phyloP scores from a whole-genome alignment of 805 yeast species.

The Candida silvicultrix region DNA sequence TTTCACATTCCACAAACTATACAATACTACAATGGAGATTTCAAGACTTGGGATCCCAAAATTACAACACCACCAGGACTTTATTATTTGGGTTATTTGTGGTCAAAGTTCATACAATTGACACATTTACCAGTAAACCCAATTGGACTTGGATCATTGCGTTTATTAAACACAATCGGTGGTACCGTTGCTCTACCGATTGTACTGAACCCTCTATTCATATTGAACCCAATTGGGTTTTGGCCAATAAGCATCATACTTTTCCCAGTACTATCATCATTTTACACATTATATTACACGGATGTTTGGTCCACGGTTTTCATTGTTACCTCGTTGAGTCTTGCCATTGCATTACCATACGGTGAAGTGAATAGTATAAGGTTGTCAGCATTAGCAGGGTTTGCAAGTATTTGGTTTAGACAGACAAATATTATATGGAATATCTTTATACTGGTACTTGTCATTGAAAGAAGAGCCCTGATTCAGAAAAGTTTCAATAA shows the following conservation, averaged over 20 bases:
- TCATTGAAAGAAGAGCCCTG: constrained; percentile 45
- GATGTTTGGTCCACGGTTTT: constrained; percentile 88
- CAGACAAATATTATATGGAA: constrained; percentile 93
- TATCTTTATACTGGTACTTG: constrained; percentile 47
- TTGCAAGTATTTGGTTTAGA: constrained; percentile 65
- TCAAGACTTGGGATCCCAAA: constrained; percentile 73
- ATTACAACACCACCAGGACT: constrained; percentile 97
- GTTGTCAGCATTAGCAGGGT: constrained; percentile 50
- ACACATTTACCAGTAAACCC: constrained; percentile 21
- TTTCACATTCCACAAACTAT: constrained; percentile 83
- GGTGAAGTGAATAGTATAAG: constrained; percentile 29
- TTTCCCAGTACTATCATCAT: constrained; percentile 69
- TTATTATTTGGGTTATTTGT: constrained; percentile 43
- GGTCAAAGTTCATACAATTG: constrained; percentile 20
- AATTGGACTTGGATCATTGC: constrained; percentile 33
- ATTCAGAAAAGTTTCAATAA: constrained; percentile 34
- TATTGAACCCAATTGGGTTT: constrained; percentile 35
- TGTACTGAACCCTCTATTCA: constrained; percentile 31
- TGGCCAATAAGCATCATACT: constrained; percentile 39
- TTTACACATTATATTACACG: constrained; percentile 78
- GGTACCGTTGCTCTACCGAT: constrained; percentile 50
- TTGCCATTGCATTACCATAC: constrained; percentile 34
- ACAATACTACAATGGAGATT: constrained; percentile 55
- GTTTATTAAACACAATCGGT: constrained; percentile 62
- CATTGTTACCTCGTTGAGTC: constrained; percentile 47